Evolutionary conservation across 2,329 filamentous ascomycete species (phyloP).

Genomic region (Fusarium sp.): DNA sequence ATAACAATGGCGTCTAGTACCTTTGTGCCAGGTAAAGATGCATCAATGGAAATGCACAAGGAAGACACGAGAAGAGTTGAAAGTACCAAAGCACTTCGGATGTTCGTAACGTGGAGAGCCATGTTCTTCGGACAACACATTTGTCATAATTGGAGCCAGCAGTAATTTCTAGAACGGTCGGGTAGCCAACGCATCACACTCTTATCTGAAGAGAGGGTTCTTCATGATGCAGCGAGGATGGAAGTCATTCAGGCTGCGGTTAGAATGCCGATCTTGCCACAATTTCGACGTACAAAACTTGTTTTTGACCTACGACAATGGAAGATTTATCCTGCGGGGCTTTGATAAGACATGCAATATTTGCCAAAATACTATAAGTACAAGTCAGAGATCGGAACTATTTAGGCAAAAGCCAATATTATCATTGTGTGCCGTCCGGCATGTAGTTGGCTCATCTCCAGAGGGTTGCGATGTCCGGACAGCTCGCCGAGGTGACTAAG

Average conservation of each 20-base stretch:
- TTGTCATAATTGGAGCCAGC: accelerated
- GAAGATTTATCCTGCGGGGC: background rate
- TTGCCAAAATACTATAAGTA: no score
- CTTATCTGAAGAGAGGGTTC: background rate
- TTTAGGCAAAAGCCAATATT: no score
- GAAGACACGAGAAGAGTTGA: background rate
- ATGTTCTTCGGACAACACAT: background rate
- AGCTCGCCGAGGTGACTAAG: background rate
- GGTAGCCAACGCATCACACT: accelerated
- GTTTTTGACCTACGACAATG: accelerated
- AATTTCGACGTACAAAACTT: accelerated
- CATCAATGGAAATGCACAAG: background rate
- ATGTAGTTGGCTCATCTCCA: background rate
- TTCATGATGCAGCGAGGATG: background rate
- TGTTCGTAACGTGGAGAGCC: background rate
- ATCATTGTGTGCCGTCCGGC: no score
- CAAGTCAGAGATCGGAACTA: accelerated
- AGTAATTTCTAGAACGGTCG: accelerated
- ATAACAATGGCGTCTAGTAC: background rate
- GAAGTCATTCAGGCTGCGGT: background rate
- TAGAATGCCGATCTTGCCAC: background rate
- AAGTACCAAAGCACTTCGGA: background rate
- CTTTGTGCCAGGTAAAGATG: background rate
- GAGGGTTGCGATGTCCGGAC: background rate
- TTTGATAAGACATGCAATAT: background rate